Percentiles rank a stretch among this genome's conserved stretches.
phyloP scores from a whole-genome alignment of 805 yeast species.

The Ogataea naganishii region DNA sequence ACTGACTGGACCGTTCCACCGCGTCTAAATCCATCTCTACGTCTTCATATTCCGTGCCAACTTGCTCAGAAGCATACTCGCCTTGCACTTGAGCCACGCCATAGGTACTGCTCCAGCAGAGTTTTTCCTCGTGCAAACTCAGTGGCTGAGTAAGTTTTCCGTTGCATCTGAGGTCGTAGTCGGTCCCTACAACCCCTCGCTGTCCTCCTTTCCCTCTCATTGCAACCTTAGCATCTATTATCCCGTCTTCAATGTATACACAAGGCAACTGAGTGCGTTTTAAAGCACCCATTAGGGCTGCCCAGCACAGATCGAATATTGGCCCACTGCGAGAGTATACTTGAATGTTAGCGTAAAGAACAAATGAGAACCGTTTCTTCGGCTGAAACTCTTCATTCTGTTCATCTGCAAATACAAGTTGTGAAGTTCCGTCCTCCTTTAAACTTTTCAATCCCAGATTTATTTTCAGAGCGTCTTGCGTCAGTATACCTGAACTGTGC shows the following conservation, averaged over 20 bases:
- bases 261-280: constrained; percentile 53
- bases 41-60: constrained; percentile 20
- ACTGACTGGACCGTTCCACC: constrained; percentile 4
- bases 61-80: constrained; percentile 21
- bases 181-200: constrained; percentile 37
- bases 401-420: constrained; percentile 39
- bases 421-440: constrained; percentile 39
- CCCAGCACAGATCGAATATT: constrained; percentile 67
- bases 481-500: constrained; percentile 45
- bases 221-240: constrained; percentile 41
- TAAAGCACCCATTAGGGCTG: constrained; percentile 56
- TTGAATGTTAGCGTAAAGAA: constrained; percentile 63
- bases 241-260: constrained; percentile 58
- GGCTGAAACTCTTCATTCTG: constrained; percentile 25
- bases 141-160: constrained; percentile 29
- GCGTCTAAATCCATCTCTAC: constrained; percentile 19
- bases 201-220: constrained; percentile 29
- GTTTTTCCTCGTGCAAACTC: constrained; percentile 24
- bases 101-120: constrained; percentile 43
- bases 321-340: constrained; percentile 82
- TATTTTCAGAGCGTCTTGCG: constrained; percentile 44
- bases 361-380: constrained; percentile 43
- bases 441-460: constrained; percentile 37
- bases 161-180: constrained; percentile 52
- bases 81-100: constrained; percentile 45